These are phyloP conservation scores for Piromyces sp. DNA, from an alignment of 192 early-diverging fungal genomes.

Conservation along the genomic window DNA sequence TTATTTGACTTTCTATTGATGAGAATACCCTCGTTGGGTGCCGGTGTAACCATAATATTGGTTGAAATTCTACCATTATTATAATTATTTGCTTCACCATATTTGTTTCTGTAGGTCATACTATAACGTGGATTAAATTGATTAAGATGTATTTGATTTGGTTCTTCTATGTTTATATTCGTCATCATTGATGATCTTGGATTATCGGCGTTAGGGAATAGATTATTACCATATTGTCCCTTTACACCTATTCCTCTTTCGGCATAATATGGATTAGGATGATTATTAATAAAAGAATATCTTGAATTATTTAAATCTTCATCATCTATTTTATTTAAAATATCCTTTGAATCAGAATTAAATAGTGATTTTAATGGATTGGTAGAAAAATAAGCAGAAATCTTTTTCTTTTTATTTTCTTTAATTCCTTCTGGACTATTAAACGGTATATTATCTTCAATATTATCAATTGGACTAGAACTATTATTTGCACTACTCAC, in stretches of 20 bases:
- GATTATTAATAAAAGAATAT: not conserved
- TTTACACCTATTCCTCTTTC: not conserved
- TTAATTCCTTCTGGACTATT: not conserved
- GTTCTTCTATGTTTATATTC: not conserved
- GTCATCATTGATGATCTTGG: not conserved
- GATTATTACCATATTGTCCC: not conserved
- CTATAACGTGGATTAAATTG: not conserved
- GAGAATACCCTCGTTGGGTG: not conserved
- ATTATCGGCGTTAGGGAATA: too few species aligned
- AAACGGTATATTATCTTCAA: not conserved
- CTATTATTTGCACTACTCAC: not conserved
- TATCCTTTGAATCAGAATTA: not conserved
- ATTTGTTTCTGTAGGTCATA: not conserved
- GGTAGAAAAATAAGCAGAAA: not conserved
- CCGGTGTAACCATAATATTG: not conserved
- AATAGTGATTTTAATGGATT: not conserved
- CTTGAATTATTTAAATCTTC: not conserved
- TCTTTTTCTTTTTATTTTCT: not conserved
- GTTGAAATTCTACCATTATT: too few species aligned
- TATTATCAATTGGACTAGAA: not conserved
- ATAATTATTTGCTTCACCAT: too few species aligned
- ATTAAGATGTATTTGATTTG: not conserved
- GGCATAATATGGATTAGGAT: not conserved
- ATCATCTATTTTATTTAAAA: too few species aligned
- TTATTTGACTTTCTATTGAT: not conserved